Conservation (phyloP, 164 flowering plant genomes). For the Aristolochia contorta region DNA sequence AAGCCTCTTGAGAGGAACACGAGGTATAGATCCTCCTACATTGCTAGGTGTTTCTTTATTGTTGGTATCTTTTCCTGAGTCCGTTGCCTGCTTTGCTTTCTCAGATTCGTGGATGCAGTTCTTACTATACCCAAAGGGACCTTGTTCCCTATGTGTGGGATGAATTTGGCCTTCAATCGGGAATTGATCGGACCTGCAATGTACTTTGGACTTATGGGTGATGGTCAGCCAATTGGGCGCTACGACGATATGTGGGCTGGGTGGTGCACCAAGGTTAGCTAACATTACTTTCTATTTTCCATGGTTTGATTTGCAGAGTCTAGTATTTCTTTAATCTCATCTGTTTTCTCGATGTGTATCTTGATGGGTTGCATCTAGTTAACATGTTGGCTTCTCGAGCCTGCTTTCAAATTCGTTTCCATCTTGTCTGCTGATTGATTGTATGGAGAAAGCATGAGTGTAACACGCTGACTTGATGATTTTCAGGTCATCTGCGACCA, state of each 20-base stretch:
- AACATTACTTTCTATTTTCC: neutral
- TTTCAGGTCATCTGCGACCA: conserved; percentile 72
- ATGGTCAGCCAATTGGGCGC: conserved; percentile 82
- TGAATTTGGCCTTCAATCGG: conserved; percentile 69
- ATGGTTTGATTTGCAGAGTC: neutral
- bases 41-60: neutral
- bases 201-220: conserved; percentile 89
- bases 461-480: too few relatives aligned
- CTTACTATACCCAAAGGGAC: conserved; percentile 75
- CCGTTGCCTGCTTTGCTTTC: neutral
- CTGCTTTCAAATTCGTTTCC: too few relatives aligned
- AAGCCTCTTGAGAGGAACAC: conserved; percentile 75
- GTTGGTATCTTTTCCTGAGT: too few relatives aligned
- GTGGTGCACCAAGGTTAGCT: conserved; percentile 66
- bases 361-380: too few relatives aligned
- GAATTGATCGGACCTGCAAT: conserved; percentile 75
- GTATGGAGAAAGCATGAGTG: too few relatives aligned
- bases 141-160: conserved; percentile 78
- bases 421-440: too few relatives aligned
- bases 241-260: conserved; percentile 92
- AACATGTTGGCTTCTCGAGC: too few relatives aligned
- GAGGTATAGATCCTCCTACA: conserved; percentile 25
- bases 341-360: neutral
- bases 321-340: neutral
- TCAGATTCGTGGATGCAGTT: conserved; percentile 73